Evolutionary conservation across 805 yeast species (phyloP).

Genomic region (Schwanniomyces pseudopolymorphus): DNA sequence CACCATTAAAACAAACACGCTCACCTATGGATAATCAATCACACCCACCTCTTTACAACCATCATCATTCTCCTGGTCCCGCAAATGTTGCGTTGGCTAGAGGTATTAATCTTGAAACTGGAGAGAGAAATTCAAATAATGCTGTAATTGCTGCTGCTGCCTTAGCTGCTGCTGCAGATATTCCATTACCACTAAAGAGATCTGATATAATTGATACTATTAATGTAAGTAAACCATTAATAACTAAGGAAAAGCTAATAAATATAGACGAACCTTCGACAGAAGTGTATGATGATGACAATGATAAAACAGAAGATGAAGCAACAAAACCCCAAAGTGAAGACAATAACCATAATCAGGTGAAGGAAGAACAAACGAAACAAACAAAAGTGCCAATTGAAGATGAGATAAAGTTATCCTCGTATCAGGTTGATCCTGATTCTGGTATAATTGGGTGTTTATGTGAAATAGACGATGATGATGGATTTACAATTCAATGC

Average conservation of each 20-base stretch:
- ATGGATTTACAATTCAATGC: conserved; percentile 94
- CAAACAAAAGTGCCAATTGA: neutral
- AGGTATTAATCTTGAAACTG: conserved; percentile 35
- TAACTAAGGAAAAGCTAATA: neutral
- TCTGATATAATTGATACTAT: neutral
- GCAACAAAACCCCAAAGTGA: conserved; percentile 1
- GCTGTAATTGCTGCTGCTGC: conserved; percentile 83
- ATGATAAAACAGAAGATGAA: conserved; percentile 27
- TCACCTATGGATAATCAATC: conserved; percentile 6
- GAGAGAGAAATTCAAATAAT: conserved; percentile 38
- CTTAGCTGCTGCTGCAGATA: conserved; percentile 76
- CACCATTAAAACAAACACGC: conserved; percentile 15
- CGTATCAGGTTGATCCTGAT: conserved; percentile 73
- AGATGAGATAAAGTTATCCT: conserved; percentile 16
- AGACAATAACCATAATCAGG: neutral
- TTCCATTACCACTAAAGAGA: conserved; percentile 56
- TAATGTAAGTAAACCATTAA: conserved; percentile 2
- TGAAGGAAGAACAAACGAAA: neutral
- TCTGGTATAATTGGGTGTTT: conserved; percentile 87
- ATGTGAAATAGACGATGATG: conserved; percentile 84
- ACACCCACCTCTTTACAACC: neutral
- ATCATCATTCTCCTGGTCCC: conserved; percentile 41
- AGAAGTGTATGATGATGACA: conserved; percentile 22
- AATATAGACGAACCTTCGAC: conserved; percentile 6
- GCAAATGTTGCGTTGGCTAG: conserved; percentile 43